A percentile compares a stretch with the other conserved stretches of the same genome.
Evolutionary conservation across 257 asterid genomes (phyloP).

Genomic region (Thymus quinquecostatus): DNA sequence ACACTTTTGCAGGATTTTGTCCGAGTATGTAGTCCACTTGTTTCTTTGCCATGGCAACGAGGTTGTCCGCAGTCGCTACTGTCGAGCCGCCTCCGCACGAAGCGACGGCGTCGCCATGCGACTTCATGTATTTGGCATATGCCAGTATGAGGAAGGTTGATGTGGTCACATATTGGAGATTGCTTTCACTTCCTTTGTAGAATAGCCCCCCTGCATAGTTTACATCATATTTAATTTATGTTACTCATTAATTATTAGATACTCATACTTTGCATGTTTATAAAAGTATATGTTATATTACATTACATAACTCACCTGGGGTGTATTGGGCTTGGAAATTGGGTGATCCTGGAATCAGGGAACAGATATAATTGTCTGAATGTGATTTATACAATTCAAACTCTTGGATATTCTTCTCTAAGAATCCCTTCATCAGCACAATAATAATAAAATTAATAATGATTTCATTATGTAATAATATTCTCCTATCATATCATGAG

Average conservation of each 20-base stretch:
- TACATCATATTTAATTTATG: neutral
- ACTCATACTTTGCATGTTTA: too few species aligned
- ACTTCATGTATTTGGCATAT: conserved; percentile 65
- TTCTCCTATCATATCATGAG: too few species aligned
- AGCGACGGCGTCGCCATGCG: conserved; percentile 31
- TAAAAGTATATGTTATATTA: too few species aligned
- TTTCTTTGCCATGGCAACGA: conserved; percentile 53
- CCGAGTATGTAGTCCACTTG: conserved; percentile 92
- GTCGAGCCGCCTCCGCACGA: conserved; percentile 52
- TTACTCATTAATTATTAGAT: too few species aligned
- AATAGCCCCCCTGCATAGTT: conserved; percentile 61
- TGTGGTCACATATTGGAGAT: conserved; percentile 83
- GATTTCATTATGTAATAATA: too few species aligned
- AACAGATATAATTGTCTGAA: conserved; percentile 85
- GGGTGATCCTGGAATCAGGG: conserved; percentile 78
- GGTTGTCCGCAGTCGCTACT: conserved; percentile 50
- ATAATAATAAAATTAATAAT: too few species aligned
- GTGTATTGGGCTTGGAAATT: conserved; percentile 86
- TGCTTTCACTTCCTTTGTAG: conserved; percentile 65
- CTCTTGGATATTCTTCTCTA: conserved; percentile 59
- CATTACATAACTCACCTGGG: conserved; percentile 47
- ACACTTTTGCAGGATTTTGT: conserved; percentile 64
- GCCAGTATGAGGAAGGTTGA: conserved; percentile 69
- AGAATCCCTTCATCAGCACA: conserved; percentile 45
- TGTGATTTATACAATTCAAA: conserved; percentile 73